phyloP scores from a whole-genome alignment of 2,329 filamentous ascomycete species.

The Torrubiella hemipterigena region DNA sequence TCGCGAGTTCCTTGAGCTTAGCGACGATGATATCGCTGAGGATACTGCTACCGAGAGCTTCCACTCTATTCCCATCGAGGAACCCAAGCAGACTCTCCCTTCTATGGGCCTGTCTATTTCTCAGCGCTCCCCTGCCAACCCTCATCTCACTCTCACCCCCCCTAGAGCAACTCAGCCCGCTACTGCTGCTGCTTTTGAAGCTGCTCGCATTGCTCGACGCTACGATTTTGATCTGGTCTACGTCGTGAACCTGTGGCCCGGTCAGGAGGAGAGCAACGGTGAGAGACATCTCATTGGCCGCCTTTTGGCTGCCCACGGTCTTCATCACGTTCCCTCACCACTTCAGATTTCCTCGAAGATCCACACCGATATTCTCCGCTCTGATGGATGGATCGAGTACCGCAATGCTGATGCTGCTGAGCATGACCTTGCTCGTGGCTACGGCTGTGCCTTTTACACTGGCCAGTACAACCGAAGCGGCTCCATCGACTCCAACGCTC shows the following conservation, averaged over 20 bases:
- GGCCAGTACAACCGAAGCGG: constrained; percentile 20
- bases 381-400: constrained; percentile 41
- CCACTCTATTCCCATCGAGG: constrained; percentile 3
- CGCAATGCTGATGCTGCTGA: constrained; percentile 26
- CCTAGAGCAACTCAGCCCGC: constrained; percentile 30
- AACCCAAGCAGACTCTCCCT: constrained; percentile 8
- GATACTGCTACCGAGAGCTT: constrained; percentile 14
- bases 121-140: constrained; percentile 13
- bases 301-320: constrained; percentile 41
- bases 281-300: constrained; percentile 29
- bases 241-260: constrained; percentile 46
- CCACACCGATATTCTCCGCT: constrained; percentile 37
- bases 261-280: neutral
- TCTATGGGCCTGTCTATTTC: constrained; percentile 12
- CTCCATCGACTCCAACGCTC: constrained; percentile 13
- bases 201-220: constrained; percentile 40
- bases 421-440: constrained; percentile 37
- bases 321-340: constrained; percentile 36
- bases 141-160: constrained; percentile 31
- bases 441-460: constrained; percentile 40
- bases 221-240: constrained; percentile 49
- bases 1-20: constrained; percentile 40
- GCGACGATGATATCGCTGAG: constrained; percentile 48
- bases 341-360: constrained; percentile 37
- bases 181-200: constrained; percentile 38